Percentiles rank a stretch among this genome's conserved stretches.
These are phyloP conservation scores for Aspergillus awamori DNA, from an alignment of 2,329 filamentous ascomycete genomes.

Conservation along the genomic window DNA sequence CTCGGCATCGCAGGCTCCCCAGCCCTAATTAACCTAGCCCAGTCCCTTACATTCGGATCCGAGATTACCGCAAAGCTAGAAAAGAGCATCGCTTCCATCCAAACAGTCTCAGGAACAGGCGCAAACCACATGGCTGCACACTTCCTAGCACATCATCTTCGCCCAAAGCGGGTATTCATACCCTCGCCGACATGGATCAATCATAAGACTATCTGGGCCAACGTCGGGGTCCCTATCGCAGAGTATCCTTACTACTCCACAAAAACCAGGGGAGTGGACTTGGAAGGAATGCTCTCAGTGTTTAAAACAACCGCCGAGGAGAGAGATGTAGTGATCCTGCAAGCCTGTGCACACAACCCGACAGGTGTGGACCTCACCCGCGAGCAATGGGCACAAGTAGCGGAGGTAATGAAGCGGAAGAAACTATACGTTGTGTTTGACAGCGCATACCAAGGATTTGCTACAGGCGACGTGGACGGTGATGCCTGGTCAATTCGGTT, in stretches of 20 bases:
- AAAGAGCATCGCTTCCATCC: conserved; percentile 62
- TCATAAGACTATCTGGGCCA: conserved; percentile 82
- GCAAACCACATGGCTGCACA: conserved; percentile 84
- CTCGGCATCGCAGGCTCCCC: not conserved
- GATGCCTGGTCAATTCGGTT: conserved; percentile 83
- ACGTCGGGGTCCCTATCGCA: conserved; percentile 13
- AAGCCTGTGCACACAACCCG: conserved; percentile 94
- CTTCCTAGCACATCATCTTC: conserved; percentile 83
- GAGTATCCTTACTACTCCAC: conserved; percentile 5
- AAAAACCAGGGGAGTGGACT: not conserved
- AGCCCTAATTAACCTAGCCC: not conserved
- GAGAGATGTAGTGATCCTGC: conserved; percentile 79
- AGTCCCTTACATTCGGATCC: not conserved
- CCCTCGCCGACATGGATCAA: conserved; percentile 93
- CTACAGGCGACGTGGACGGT: conserved; percentile 74
- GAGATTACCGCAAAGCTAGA: not conserved
- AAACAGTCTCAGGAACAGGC: conserved; percentile 92
- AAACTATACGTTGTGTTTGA: conserved; percentile 92
- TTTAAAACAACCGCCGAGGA: conserved; percentile 73
- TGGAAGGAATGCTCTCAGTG: not conserved
- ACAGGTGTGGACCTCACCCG: conserved; percentile 85
- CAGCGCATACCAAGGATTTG: conserved; percentile 90
- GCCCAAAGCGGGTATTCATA: conserved; percentile 70
- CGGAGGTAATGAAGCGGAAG: conserved; percentile 68
- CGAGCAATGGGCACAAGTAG: conserved; percentile 83